Evolutionary conservation across 768 basidiomycete genomes (phyloP), one percentile per base, ranked within the genome.

Genomic region (Trametes coccinea): DNA sequence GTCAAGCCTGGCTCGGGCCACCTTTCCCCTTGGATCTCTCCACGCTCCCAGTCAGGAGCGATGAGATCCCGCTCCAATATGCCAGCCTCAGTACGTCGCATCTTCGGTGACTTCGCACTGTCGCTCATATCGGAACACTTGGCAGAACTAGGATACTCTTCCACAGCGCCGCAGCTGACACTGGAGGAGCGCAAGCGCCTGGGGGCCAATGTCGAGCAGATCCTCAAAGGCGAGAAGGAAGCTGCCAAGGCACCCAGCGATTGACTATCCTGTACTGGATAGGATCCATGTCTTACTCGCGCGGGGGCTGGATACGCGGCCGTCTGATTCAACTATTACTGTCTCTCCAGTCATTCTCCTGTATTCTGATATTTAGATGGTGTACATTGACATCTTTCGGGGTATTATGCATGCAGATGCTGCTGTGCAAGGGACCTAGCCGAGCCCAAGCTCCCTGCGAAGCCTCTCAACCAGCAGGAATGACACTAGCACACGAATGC

Each of bases 1-100:
- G 90, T 3, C 78, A 74, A 27, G 85, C 89, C 1, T 92, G 90
- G 90, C 80, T 92, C 14, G 90, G 90, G 0, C 82, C 86, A 34
- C 71, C 90, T 2, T 87, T 79, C 73, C 86, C 88, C 1, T 78
- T 92, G 22, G 85, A 91, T 67, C 79, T 90, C 6, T 77, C 81
- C 9, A 72, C 64, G 6, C 78, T 92, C 17, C 84, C 85, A 0
- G 59, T 84, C n/a, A 67, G 76, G 48, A 77, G 72, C 52, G 80
- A 82, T 0, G 75, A 81, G 2, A 66, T 90, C n/a, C 89, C 88
- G 0, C 60, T 85, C 22, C 89, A 92, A 67, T 92, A 92, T 63
- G 73, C 84, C 2, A 85, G 82, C 41, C 59, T 72, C 9, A 68
- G 69, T 74, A 51, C n/a, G 59, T 43, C 34, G 27, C 7, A 27